Evolutionary conservation across 495 filamentous ascomycete genomes (phyloP), one percentile per base, ranked within the genome.

Genomic region (Aspergillus baeticus): DNA sequence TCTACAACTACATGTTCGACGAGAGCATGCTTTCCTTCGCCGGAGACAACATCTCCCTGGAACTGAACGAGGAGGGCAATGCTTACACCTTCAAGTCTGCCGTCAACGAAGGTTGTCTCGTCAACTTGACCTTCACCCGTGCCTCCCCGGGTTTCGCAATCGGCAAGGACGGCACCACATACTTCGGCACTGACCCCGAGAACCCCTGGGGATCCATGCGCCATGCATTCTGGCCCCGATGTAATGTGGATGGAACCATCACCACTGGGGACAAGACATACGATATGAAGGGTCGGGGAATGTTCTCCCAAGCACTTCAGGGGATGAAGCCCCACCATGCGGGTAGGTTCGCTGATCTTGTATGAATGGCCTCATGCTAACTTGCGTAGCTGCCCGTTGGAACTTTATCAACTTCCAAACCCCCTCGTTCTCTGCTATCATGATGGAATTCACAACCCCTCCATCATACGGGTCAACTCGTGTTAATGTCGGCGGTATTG

Each of bases 311-410:
- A 69, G 91, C 90, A 31, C 77, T 98, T 36, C 94, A 98, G 70
- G 94, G 91, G 60, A 98, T 98, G 95, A 98, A 98, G 79, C 94
- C 94, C 13, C 94, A 98, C 69, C 95, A 98, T 73, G 91, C 91
- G 37, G 86, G 86, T 89, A 81, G 55, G 47, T 50, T 11, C n/a
- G 10, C 7, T 2, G 18, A 5, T 10, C 37, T 21, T 23, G 26
- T 55, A 65, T 54, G 65, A 48, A 36, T 35, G 3, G 2, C 8
- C 6, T 14, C 3, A 42, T 26, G 34, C 10, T 63, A 11, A 59
- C 38, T n/a, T 5, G 22, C 13, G 38, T 46, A 87, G 94, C 92
- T 54, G 86, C 92, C 15, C 87, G 83, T 58, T 98, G 94, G 94
- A 96, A 92, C 69, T 98, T 97, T 70, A 73, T 83, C 68, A 85